Evolutionary conservation across 176 grass and related monocot genomes (phyloP).

Genomic region (Otatea glauca): DNA sequence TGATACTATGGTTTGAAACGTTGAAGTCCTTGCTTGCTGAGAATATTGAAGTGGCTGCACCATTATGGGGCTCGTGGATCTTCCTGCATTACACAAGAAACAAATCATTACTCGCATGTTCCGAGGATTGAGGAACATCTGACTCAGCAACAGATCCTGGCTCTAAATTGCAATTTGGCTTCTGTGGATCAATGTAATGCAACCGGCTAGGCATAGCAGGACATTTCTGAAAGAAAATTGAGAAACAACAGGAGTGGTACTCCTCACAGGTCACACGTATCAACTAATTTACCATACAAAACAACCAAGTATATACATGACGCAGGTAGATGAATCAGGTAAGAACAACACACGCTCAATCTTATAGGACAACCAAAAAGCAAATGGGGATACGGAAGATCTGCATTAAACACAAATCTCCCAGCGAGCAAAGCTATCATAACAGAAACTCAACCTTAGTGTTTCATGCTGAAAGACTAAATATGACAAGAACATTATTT

Average conservation of each 20-base stretch:
- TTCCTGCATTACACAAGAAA: constrained; percentile 40
- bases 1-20: neutral
- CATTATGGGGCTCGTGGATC: constrained; percentile 12
- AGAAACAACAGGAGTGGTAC: neutral
- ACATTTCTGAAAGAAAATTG: neutral
- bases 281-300: constrained; percentile 23
- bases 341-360: constrained; percentile 18
- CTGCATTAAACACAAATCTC: constrained; percentile 4
- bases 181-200: constrained; percentile 14
- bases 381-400: constrained; percentile 1
- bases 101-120: constrained; percentile 26
- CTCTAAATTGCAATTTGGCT: neutral
- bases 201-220: neutral
- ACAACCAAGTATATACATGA: constrained; percentile 9
- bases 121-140: constrained; percentile 26
- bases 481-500: constrained; percentile 24
- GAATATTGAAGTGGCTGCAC: constrained; percentile 43
- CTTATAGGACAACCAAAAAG: constrained; percentile 18
- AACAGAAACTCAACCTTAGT: neutral
- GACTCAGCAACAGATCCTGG: constrained; percentile 6
- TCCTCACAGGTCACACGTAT: neutral
- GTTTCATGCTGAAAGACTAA: constrained; percentile 32
- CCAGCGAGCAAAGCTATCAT: neutral
- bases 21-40: constrained; percentile 37
- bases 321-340: neutral